Evolutionary conservation across 352 stramenopile genomes (phyloP).

Genomic region (Paralagenidium karlingii): DNA sequence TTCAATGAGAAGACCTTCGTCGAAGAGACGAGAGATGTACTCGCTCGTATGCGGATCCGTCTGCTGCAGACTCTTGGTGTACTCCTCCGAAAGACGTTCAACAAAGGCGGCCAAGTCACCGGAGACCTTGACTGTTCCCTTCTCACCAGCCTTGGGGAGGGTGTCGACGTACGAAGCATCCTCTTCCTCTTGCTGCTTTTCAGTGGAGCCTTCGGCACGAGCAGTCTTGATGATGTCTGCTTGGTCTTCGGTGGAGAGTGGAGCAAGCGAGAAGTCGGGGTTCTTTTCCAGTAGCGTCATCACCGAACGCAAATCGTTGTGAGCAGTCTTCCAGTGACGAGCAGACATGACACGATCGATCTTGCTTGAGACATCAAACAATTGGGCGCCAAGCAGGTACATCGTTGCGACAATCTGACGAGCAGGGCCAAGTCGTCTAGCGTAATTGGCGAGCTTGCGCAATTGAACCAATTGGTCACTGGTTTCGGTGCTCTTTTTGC

Average conservation of each 20-base stretch:
- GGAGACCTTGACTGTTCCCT: conserved; percentile 80
- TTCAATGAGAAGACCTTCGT: conserved; percentile 87
- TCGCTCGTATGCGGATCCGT: conserved; percentile 93
- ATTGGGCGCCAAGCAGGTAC: conserved; percentile 68
- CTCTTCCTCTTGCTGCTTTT: conserved; percentile 77
- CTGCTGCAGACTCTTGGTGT: conserved; percentile 96
- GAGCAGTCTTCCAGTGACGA: conserved; percentile 60
- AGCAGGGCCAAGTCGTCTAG: conserved; percentile 53
- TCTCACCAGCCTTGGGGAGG: conserved; percentile 47
- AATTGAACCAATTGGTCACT: conserved; percentile 49
- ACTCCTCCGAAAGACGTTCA: conserved; percentile 93
- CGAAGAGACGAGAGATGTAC: conserved; percentile 89
- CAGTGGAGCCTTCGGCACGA: conserved; percentile 42
- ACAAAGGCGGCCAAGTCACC: conserved; percentile 84
- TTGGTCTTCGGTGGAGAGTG: conserved; percentile 70
- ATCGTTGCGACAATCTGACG: conserved; percentile 67
- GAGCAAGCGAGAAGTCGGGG: conserved; percentile 55
- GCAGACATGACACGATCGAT: conserved; percentile 81
- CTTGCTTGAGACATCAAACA: conserved; percentile 74
- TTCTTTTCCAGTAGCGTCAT: conserved; percentile 76
- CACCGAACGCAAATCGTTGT: conserved; percentile 48
- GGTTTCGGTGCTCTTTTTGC: conserved; percentile 73
- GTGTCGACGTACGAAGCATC: conserved; percentile 75
- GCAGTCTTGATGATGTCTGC: conserved; percentile 67
- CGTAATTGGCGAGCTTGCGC: conserved; percentile 74